Evolutionary conservation across 805 yeast species (phyloP).

Genomic region (Cyberlindnera americana): DNA sequence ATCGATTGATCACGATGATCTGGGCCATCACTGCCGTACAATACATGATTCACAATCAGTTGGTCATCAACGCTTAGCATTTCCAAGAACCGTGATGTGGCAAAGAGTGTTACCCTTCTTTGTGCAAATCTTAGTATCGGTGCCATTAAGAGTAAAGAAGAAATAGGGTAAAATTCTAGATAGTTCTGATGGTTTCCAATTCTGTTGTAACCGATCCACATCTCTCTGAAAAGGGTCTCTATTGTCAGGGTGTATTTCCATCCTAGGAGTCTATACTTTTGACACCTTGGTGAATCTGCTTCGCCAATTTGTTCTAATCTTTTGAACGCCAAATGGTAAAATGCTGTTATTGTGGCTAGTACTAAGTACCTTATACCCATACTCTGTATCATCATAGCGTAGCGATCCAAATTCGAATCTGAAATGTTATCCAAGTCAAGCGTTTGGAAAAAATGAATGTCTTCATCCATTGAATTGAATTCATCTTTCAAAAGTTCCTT

Average conservation of each 20-base stretch:
- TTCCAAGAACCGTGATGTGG: slow-evolving; percentile 9
- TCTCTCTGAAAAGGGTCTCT: slow-evolving; percentile 12
- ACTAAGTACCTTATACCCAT: slow-evolving; percentile 12
- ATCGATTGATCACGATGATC: slow-evolving; percentile 1
- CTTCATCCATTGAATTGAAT: slow-evolving; percentile 8
- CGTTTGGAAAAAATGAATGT: slow-evolving; percentile 5
- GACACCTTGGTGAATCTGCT: slow-evolving; percentile 4
- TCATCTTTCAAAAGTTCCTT: slow-evolving; percentile 12
- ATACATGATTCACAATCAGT: slow-evolving; percentile 13
- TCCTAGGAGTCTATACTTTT: slow-evolving; percentile 8
- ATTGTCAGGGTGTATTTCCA: slow-evolving; percentile 16
- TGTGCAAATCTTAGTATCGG: slow-evolving; percentile 18
- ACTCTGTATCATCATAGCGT: slow-evolving; percentile 12
- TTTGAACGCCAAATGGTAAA: slow-evolving; percentile 16
- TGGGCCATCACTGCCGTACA: slow-evolving; percentile 15
- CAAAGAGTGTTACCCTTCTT: slow-evolving; percentile 14
- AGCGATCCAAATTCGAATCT: slow-evolving; percentile 7
- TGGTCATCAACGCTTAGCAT: slow-evolving; percentile 14
- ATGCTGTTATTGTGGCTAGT: slow-evolving; percentile 9
- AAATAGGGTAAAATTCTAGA: slow-evolving; percentile 10
- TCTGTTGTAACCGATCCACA: slow-evolving; percentile 16
- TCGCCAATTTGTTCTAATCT: slow-evolving; percentile 18
- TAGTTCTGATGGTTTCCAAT: slow-evolving; percentile 11
- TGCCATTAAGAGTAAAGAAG: slow-evolving; percentile 14
- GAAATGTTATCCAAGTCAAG: slow-evolving; percentile 12